These are phyloP conservation scores for Botryotinia globosa DNA, from an alignment of 2,329 filamentous ascomycete genomes.

Conservation along the genomic window DNA sequence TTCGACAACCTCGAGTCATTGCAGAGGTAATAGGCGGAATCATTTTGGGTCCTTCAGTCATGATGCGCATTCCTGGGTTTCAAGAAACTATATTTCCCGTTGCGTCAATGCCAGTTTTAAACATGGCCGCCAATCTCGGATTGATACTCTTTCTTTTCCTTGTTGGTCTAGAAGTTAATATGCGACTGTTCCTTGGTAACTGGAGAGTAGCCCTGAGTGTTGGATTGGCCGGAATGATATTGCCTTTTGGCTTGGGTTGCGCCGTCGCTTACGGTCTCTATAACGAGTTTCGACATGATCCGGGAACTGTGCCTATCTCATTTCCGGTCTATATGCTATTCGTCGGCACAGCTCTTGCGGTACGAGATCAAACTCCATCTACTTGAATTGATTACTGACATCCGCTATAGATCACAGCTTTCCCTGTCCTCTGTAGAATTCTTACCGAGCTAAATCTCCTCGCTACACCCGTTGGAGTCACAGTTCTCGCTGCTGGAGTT, in stretches of 20 bases:
- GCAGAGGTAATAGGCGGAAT: constrained; percentile 84
- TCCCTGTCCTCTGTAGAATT: constrained; percentile 92
- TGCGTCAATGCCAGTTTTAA: constrained; percentile 71
- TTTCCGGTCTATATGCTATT: constrained; percentile 71
- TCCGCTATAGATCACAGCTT: constrained; percentile 64
- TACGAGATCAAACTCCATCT: constrained; percentile 11
- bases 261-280: constrained; percentile 81
- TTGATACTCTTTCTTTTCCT: constrained; percentile 83
- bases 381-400: not conserved
- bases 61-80: constrained; percentile 83
- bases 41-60: constrained; percentile 79
- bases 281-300: constrained; percentile 57
- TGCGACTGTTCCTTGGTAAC: constrained; percentile 73
- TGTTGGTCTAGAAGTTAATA: constrained; percentile 82
- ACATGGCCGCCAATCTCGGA: constrained; percentile 77
- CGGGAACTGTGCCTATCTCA: constrained; percentile 53
- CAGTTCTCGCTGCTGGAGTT: constrained; percentile 84
- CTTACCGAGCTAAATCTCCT: constrained; percentile 87
- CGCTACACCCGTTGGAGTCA: constrained; percentile 77
- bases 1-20: constrained; percentile 79
- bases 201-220: constrained; percentile 79
- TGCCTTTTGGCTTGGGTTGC: constrained; percentile 80
- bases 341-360: constrained; percentile 83
- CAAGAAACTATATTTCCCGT: constrained; percentile 71
- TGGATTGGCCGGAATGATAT: constrained; percentile 71